These are phyloP conservation scores for Hippophae rhamnoides DNA, from an alignment of 306 rosid species.

Conservation along the genomic window DNA sequence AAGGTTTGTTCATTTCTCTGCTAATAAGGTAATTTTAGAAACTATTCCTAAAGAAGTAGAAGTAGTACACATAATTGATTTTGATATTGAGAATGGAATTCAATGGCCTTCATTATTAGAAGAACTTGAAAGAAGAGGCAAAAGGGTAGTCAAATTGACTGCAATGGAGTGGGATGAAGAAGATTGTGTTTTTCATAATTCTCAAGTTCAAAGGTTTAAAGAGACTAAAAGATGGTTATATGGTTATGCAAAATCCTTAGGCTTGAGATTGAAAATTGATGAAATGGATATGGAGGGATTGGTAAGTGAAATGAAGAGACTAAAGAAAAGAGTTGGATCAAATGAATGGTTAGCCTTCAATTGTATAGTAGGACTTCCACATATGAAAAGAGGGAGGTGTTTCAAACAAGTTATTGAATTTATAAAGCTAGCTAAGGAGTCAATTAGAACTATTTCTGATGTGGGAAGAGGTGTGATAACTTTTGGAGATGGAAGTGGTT, in stretches of 20 bases:
- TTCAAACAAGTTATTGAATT: conserved; percentile 34
- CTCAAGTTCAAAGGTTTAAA: conserved; percentile 28
- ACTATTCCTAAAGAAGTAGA: conserved; percentile 39
- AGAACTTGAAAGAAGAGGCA: conserved; percentile 25
- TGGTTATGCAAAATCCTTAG: conserved; percentile 34
- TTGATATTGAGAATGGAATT: conserved; percentile 36
- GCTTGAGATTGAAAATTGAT: conserved; percentile 41
- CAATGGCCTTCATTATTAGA: conserved; percentile 43
- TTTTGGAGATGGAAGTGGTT: conserved; percentile 45
- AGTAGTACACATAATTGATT: conserved; percentile 40
- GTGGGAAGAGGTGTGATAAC: conserved; percentile 30
- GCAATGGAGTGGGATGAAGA: conserved; percentile 33
- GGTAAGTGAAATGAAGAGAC: conserved; percentile 31
- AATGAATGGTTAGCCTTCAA: conserved; percentile 45
- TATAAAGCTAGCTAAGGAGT: conserved; percentile 36
- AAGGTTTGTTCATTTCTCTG: conserved; percentile 40
- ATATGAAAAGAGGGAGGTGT: conserved; percentile 34
- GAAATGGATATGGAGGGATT: conserved; percentile 36
- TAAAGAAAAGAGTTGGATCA: conserved; percentile 28
- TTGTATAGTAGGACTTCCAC: conserved; percentile 40
- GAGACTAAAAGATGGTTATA: conserved; percentile 31
- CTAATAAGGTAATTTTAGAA: conserved; percentile 45
- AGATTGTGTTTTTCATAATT: conserved; percentile 7
- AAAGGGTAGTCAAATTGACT: conserved; percentile 35
- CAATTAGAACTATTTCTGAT: conserved; percentile 18